phyloP scores from a whole-genome alignment of 768 basidiomycete genomes.

The Candolleomyces aberdarensis region DNA sequence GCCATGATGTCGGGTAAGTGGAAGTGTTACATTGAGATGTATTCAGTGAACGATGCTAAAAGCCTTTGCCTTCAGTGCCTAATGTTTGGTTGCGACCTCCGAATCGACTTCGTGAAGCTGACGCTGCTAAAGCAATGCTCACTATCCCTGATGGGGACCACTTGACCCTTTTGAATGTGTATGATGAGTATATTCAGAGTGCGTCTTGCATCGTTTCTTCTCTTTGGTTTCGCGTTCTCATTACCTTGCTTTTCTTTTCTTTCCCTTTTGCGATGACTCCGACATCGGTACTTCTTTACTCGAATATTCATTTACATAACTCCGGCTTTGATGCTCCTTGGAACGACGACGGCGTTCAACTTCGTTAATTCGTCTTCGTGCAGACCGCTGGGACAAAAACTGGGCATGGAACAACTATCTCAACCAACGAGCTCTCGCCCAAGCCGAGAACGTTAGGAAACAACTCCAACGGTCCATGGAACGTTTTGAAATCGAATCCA shows the following conservation, averaged over 20 bases:
- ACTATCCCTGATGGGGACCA: conserved; percentile 97
- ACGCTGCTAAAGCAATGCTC: conserved; percentile 83
- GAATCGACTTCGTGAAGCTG: conserved; percentile 85
- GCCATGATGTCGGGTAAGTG: conserved; percentile 89
- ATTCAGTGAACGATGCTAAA: not conserved
- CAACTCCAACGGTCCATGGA: conserved; percentile 94
- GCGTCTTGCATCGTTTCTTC: conserved; percentile 21
- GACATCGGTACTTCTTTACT: no score
- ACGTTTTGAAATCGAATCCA: conserved; percentile 74
- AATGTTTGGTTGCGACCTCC: conserved; percentile 94
- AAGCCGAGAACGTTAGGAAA: conserved; percentile 90
- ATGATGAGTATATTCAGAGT: conserved; percentile 89
- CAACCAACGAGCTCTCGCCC: conserved; percentile 74
- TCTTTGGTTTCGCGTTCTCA: not conserved
- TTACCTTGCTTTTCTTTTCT: not conserved
- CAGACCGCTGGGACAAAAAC: conserved; percentile 73
- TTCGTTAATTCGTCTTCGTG: no score
- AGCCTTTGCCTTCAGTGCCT: conserved; percentile 55
- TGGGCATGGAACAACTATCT: conserved; percentile 94
- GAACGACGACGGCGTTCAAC: no score
- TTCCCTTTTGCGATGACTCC: no score
- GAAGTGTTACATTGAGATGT: not conserved
- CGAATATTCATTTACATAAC: no score
- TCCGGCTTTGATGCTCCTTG: no score
- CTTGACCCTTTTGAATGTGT: conserved; percentile 90